Percentiles rank a stretch among this genome's conserved stretches.
phyloP scores from a whole-genome alignment of 352 stramenopile species.

The Pythium scleroteichum region DNA sequence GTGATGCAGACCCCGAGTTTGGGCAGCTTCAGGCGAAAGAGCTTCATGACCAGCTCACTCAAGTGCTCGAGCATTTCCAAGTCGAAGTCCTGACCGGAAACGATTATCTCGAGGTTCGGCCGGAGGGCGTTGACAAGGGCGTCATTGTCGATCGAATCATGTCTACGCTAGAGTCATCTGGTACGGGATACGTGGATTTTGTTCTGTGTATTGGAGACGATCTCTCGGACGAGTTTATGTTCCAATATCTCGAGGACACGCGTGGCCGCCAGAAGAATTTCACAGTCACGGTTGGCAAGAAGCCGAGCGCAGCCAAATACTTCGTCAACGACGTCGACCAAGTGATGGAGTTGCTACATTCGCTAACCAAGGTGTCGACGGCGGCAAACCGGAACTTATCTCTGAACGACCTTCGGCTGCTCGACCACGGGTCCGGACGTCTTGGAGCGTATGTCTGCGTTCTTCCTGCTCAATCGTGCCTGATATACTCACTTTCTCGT shows the following conservation, averaged over 20 bases:
- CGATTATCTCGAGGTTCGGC: constrained; percentile 94
- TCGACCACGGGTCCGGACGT: constrained; percentile 50
- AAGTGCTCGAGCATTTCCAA: constrained; percentile 95
- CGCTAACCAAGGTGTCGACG: constrained; percentile 85
- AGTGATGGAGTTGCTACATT: constrained; percentile 93
- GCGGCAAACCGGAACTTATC: constrained; percentile 83
- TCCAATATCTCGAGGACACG: constrained; percentile 81
- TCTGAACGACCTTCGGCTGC: constrained; percentile 79
- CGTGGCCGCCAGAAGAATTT: constrained; percentile 82
- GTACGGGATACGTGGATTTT: constrained; percentile 92
- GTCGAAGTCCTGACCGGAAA: constrained; percentile 93
- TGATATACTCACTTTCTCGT: constrained; percentile 6
- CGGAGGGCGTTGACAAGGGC: constrained; percentile 98
- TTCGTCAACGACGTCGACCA: constrained; percentile 98
- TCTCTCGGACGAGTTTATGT: constrained; percentile 99
- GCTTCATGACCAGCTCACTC: constrained; percentile 96
- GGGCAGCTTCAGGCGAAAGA: constrained; percentile 98
- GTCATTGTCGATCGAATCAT: constrained; percentile 96
- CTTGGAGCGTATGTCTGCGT: constrained; percentile 41
- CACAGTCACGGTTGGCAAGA: constrained; percentile 98
- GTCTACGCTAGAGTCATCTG: constrained; percentile 82
- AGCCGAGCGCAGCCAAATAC: constrained; percentile 96
- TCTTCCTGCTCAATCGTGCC: constrained; percentile 7
- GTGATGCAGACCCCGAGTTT: constrained; percentile 99
- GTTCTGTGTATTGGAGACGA: constrained; percentile 98